These are phyloP conservation scores for Aegilops tauschii DNA, from an alignment of 176 grass and related monocot genomes.

Conservation along the genomic window DNA sequence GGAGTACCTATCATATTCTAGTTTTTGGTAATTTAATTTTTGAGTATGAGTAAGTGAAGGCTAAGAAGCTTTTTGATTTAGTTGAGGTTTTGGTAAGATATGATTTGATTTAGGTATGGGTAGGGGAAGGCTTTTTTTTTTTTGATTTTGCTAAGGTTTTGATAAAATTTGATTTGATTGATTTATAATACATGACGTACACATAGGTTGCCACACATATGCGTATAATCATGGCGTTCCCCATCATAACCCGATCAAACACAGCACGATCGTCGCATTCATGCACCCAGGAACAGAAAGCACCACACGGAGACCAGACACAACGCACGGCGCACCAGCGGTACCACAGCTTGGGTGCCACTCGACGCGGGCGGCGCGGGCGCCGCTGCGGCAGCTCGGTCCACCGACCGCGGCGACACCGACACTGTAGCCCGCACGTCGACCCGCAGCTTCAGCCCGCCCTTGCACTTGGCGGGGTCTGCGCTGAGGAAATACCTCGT, in stretches of 20 bases:
- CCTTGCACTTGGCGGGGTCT: conserved; percentile 33
- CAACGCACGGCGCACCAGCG: neutral
- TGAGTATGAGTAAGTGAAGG: too few species aligned
- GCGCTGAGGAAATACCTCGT: conserved; percentile 48
- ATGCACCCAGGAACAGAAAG: neutral
- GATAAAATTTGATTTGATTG: too few species aligned
- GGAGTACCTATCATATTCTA: too few species aligned
- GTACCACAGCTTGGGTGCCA: neutral
- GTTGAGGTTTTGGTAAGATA: too few species aligned
- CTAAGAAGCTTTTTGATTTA: too few species aligned
- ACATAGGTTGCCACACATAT: neutral
- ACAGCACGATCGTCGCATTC: neutral
- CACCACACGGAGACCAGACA: neutral
- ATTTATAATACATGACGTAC: too few species aligned
- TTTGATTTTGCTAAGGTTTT: too few species aligned
- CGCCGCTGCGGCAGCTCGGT: neutral
- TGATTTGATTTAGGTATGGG: too few species aligned
- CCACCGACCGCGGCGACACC: neutral
- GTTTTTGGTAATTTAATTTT: too few species aligned
- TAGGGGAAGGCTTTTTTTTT: too few species aligned
- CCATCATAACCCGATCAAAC: too few species aligned
- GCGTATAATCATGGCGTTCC: too few species aligned
- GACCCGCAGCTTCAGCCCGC: conserved; percentile 53
- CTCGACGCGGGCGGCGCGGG: neutral
- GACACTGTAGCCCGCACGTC: conserved; percentile 14